Evolutionary conservation across 208 protist species (phyloP), one percentile per base, ranked within the genome.

Genomic region (Crithidia fasciculata): DNA sequence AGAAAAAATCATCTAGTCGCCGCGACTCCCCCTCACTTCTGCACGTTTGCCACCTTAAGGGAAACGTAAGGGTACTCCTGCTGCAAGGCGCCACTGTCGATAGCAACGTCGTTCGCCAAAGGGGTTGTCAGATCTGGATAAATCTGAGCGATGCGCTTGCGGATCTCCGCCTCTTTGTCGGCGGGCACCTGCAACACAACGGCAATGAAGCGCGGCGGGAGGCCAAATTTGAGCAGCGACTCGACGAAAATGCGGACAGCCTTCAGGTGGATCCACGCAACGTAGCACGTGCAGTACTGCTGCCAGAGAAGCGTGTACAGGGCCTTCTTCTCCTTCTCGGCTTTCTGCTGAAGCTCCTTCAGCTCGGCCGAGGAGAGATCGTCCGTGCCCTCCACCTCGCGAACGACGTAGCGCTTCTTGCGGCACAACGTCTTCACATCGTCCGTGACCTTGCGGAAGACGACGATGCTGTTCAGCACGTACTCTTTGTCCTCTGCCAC

Each of bases 221-320:
- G 87, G 6, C 94, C 95, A 77, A 93, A 98, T 54, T 89, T 91
- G 5, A 98, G 80, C 3, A 98, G 54, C 8, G 90, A 85, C 67
- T 98, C 95, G 47, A 97, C 92, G 90, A 97, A 98, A 4, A 96
- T 81, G 49, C 94, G 85, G 10, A 98, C 74, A 3, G 91, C 91
- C 66, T 98, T 98, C 43, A 97, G 64, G 71, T 98, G 94, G 54
- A 97, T 93, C 94, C 95, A 98, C 10, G 90, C 88, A 44, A 92
- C 89, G 72, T 96, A 97, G 63, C 85, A 93, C 16, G 92, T 83
- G 62, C 87, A 95, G 74, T 96, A 98, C 64, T 93, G 88, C 41
- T 95, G 88, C 80, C 84, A 90, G 37, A 96, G 75, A 6, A 94
- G 76, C n/a, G 77, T 89, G 61, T 95, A 88, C n/a, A 97, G 72